Percentiles rank a stretch among this genome's conserved stretches.
Conservation (phyloP, 371 early-diverging fungal species). For the Syncephalastrum sp. region DNA sequence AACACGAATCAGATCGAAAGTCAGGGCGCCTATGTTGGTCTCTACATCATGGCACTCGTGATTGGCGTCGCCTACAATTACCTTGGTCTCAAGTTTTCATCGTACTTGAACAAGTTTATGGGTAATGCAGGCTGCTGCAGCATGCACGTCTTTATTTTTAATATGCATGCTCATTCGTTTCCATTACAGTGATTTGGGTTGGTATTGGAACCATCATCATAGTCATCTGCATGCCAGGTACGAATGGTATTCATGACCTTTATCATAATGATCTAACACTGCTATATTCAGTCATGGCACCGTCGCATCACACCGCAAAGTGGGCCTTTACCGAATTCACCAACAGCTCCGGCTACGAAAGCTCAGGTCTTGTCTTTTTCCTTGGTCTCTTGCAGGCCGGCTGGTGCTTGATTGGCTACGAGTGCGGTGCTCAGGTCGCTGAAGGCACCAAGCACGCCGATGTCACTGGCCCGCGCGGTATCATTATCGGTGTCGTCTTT, state of each 20-base stretch:
- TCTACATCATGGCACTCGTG: slow-evolving; percentile 25
- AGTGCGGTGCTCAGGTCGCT: slow-evolving; percentile 37
- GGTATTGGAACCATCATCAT: slow-evolving; percentile 34
- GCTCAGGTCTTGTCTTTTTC: slow-evolving; percentile 32
- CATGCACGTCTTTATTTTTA: not conserved
- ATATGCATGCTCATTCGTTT: not conserved
- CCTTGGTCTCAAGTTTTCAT: slow-evolving; percentile 31
- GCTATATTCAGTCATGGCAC: slow-evolving; percentile 29
- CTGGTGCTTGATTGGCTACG: slow-evolving; percentile 39
- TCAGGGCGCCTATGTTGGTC: slow-evolving; percentile 34
- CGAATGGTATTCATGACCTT: not conserved
- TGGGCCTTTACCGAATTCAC: slow-evolving; percentile 44
- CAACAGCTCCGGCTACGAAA: slow-evolving; percentile 36
- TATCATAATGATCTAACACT: not conserved
- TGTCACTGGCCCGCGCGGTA: slow-evolving; percentile 44
- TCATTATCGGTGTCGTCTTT: slow-evolving; percentile 34
- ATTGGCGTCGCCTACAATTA: slow-evolving; percentile 19
- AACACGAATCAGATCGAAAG: slow-evolving; percentile 17
- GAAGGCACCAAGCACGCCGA: slow-evolving; percentile 44
- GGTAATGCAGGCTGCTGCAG: slow-evolving; percentile 7
- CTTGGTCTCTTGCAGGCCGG: slow-evolving; percentile 42
- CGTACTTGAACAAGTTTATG: slow-evolving; percentile 29
- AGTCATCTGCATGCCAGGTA: slow-evolving; percentile 27
- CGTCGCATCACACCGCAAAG: slow-evolving; percentile 24
- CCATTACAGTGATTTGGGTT: slow-evolving; percentile 28